Percentiles rank a stretch among this genome's conserved stretches.
phyloP scores from a whole-genome alignment of 352 stramenopile genomes.

The Peronospora tabacina region DNA sequence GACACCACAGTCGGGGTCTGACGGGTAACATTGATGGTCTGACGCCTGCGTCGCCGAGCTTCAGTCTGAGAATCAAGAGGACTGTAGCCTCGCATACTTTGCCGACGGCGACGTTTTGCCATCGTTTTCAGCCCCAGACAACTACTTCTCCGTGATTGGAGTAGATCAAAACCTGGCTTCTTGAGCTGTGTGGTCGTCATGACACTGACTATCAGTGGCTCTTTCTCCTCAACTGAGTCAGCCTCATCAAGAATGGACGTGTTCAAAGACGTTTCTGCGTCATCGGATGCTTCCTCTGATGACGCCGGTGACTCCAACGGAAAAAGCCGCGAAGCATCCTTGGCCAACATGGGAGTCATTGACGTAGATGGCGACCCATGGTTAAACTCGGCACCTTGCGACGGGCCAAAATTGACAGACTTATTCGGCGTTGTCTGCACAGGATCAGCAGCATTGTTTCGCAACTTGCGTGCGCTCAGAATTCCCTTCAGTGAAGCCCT shows the following conservation, averaged over 20 bases:
- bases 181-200: constrained; percentile 8
- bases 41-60: constrained; percentile 41
- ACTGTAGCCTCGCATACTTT: constrained; percentile 67
- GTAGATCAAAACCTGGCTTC: constrained; percentile 25
- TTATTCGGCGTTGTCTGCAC: constrained; percentile 65
- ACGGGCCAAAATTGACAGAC: constrained; percentile 76
- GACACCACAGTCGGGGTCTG: constrained; percentile 6
- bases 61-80: constrained; percentile 71
- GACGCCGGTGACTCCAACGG: constrained; percentile 40
- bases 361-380: constrained; percentile 72
- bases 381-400: constrained; percentile 74
- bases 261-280: constrained; percentile 78
- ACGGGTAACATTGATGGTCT: constrained; percentile 29
- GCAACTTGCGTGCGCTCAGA: constrained; percentile 62
- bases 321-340: constrained; percentile 55
- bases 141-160: constrained; percentile 27
- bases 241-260: constrained; percentile 77
- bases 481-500: constrained; percentile 64
- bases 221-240: constrained; percentile 42
- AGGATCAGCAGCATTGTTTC: constrained; percentile 4
- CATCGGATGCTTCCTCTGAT: constrained; percentile 46
- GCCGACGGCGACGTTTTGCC: constrained; percentile 38
- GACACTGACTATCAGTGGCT: constrained; percentile 28
- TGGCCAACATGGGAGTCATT: constrained; percentile 73
- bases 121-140: constrained; percentile 23